phyloP scores from a whole-genome alignment of 352 stramenopile species.

The Pythium sukuiense region DNA sequence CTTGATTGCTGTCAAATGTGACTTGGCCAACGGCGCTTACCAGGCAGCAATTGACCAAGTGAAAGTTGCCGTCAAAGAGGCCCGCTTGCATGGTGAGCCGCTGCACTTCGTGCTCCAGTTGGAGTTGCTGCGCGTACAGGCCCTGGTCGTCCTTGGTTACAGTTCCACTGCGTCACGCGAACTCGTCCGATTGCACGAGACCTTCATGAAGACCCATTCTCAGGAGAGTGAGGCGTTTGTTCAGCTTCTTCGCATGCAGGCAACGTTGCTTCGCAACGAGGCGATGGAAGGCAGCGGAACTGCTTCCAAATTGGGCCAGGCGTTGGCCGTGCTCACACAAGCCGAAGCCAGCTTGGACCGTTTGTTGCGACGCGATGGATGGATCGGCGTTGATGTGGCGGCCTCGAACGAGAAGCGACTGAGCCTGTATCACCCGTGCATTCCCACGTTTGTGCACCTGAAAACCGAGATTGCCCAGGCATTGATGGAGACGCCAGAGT shows the following conservation, averaged over 20 bases:
- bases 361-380: slow-evolving; percentile 54
- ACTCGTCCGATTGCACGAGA: slow-evolving; percentile 31
- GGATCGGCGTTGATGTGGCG: slow-evolving; percentile 44
- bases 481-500: slow-evolving; percentile 41
- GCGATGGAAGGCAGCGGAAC: slow-evolving; percentile 6
- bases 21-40: slow-evolving; percentile 36
- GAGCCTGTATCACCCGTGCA: slow-evolving; percentile 51
- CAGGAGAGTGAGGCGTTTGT: slow-evolving; percentile 38
- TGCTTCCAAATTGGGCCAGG: not conserved
- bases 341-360: slow-evolving; percentile 45
- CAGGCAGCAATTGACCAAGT: slow-evolving; percentile 30
- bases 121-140: slow-evolving; percentile 40
- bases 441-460: slow-evolving; percentile 53
- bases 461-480: slow-evolving; percentile 50
- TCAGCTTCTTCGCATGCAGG: slow-evolving; percentile 37
- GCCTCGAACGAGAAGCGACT: slow-evolving; percentile 33
- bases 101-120: slow-evolving; percentile 43
- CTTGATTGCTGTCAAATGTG: slow-evolving; percentile 28
- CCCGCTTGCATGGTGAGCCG: slow-evolving; percentile 35
- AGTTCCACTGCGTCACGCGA: slow-evolving; percentile 28
- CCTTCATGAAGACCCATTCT: slow-evolving; percentile 22
- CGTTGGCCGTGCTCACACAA: slow-evolving; percentile 24
- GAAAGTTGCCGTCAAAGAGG: slow-evolving; percentile 39
- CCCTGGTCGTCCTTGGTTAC: slow-evolving; percentile 41
- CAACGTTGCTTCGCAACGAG: slow-evolving; percentile 28